Evolutionary conservation across 306 rosid genomes (phyloP).

Genomic region (Cicer bijugum): DNA sequence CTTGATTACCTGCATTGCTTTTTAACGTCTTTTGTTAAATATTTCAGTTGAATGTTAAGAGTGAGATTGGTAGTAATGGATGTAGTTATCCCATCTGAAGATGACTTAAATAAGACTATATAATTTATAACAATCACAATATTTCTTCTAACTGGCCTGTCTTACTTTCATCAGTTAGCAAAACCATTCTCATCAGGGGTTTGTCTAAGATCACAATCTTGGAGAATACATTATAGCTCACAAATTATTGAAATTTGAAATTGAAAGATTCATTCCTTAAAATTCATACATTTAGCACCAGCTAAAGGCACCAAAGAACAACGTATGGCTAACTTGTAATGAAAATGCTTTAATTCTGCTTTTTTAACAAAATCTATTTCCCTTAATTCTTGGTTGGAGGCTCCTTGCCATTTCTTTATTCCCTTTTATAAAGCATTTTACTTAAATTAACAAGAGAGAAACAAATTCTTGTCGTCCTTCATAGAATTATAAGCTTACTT

Average conservation of each 20-base stretch:
- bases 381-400: slow-evolving; percentile 26
- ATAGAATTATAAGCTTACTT: slow-evolving; percentile 21
- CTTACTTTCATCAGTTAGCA: slow-evolving; percentile 5
- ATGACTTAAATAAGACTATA: not conserved
- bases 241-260: slow-evolving; percentile 29
- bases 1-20: not conserved
- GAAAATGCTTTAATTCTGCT: slow-evolving; percentile 7
- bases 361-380: slow-evolving; percentile 16
- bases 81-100: slow-evolving; percentile 20
- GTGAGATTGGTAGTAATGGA: slow-evolving; percentile 16
- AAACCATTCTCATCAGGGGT: slow-evolving; percentile 9
- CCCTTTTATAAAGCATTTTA: not conserved
- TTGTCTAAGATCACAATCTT: slow-evolving; percentile 27
- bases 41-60: slow-evolving; percentile 27
- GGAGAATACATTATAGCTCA: slow-evolving; percentile 31
- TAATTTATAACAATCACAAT: slow-evolving; percentile 15
- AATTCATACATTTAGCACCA: slow-evolving; percentile 10
- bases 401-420: slow-evolving; percentile 28
- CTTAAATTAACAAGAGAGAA: slow-evolving; percentile 5
- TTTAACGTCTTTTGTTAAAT: slow-evolving; percentile 5
- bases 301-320: slow-evolving; percentile 30
- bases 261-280: slow-evolving; percentile 1
- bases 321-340: not conserved
- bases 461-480: slow-evolving; percentile 21
- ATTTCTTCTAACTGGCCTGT: slow-evolving; percentile 1